phyloP scores from a whole-genome alignment of 768 basidiomycete species.

The Crepidotus variabilis region DNA sequence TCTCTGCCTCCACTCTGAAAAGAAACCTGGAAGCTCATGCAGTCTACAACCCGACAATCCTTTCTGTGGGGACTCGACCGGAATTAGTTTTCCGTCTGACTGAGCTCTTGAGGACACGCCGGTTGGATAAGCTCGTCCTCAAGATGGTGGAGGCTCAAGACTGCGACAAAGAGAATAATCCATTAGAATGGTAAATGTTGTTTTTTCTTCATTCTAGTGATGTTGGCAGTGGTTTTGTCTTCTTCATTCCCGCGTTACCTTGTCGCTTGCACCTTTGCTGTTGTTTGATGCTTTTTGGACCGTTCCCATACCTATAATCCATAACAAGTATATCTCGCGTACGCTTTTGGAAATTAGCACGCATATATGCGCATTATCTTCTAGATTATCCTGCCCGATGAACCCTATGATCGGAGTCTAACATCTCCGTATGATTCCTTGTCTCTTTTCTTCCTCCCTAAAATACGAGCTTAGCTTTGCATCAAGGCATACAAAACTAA shows the following conservation, averaged over 20 bases:
- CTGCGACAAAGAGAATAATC: not conserved
- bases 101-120: conserved; percentile 41
- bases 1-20: conserved; percentile 46
- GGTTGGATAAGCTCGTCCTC: conserved; percentile 48
- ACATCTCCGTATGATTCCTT: conserved; percentile 41
- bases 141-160: conserved; percentile 22
- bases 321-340: not conserved
- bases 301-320: not conserved
- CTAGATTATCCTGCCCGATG: not conserved
- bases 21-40: conserved; percentile 59
- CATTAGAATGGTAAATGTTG: not conserved
- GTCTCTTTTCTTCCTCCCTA: conserved; percentile 72
- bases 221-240: not conserved
- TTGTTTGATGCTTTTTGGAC: not conserved
- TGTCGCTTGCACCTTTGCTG: not conserved
- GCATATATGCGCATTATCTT: not conserved
- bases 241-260: not conserved
- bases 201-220: not conserved
- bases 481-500: not conserved
- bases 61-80: conserved; percentile 38
- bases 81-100: conserved; percentile 49
- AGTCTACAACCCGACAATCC: conserved; percentile 38
- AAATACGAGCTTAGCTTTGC: not conserved
- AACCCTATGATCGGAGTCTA: not conserved
- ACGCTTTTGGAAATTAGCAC: not conserved